Percentiles rank a stretch among this genome's conserved stretches.
These are phyloP conservation scores for Backusella sp. DNA, from an alignment of 192 early-diverging fungal species.

Conservation along the genomic window DNA sequence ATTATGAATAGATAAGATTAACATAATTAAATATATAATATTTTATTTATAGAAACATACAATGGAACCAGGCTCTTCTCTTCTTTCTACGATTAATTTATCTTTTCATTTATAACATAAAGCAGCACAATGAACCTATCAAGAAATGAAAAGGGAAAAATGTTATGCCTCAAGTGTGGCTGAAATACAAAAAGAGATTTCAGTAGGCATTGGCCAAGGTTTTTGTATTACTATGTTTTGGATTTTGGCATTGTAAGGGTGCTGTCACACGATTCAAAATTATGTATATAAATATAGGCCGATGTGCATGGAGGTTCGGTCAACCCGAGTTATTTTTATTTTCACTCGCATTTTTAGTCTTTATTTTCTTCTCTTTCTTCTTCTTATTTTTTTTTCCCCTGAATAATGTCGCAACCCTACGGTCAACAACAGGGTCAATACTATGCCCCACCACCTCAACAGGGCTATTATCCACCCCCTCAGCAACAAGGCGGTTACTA, in stretches of 20 bases:
- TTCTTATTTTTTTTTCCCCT: not conserved
- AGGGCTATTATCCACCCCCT: not conserved
- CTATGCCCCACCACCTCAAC: not conserved
- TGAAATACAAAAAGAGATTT: slow-evolving; percentile 2
- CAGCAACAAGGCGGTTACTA: slow-evolving; percentile 9
- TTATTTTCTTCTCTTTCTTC: not conserved
- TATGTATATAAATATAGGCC: not conserved
- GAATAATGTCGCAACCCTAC: not conserved
- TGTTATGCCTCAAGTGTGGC: not conserved
- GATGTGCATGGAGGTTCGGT: not conserved
- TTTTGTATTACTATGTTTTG: not conserved
- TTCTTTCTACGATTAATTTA: not conserved
- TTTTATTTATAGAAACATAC: not conserved
- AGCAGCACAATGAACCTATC: not conserved
- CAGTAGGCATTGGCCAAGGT: not conserved
- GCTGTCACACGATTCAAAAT: not conserved
- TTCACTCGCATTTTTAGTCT: not conserved
- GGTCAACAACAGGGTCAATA: not conserved
- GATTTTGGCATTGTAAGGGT: not conserved
- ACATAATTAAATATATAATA: no score
- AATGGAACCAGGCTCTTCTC: not conserved
- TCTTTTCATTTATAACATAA: not conserved
- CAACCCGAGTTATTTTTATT: not conserved
- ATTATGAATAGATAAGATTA: not conserved
- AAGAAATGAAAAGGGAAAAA: not conserved